Base-by-base conservation (phyloP, 192 early-diverging fungal genomes). In the Bifiguratus adelaidae region DNA sequence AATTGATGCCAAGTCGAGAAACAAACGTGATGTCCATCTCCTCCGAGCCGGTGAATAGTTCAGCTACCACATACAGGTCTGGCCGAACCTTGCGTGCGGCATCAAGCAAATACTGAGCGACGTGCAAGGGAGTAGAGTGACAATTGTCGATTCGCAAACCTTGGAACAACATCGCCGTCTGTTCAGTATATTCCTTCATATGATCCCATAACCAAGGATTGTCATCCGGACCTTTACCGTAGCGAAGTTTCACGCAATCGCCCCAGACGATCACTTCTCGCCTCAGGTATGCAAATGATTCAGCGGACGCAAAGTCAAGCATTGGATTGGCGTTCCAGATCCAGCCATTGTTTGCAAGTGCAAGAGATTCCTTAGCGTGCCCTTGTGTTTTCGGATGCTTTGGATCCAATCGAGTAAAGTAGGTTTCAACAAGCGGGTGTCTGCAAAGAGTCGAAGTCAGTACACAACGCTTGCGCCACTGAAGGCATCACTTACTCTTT, bases 81-180 rank as follows among this genome's bases (percentile, higher is more conserved):
- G 91, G 94, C 9, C 85, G 80, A 15, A 88, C 74, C 16, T 56
- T 52, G 24, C 96, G 80, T 2, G 90, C 96, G 33, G 77, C 76
- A 56, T 96, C 92, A 30, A 99, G 67, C 4, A 99, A 65, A 47
- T 96, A 90, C 41, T 91, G 70, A 0, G 92, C 96, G 2, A 99
- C 77, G 57, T 95, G 87, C 16, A 97, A 76, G 1, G 96, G 96
- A 1, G 96, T 99, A 18, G 91, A 95, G 56, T 99, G 96, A 56
- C 96, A 99, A 58, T 99, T 99, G 68, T 99, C 96, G 43, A 99
- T 96, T 22, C 96, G 83, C 65, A 99, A 87, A 7, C 94, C 96
- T 36, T 96, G 80, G 70, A 99, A 99, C 2, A 85, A 63, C 0
- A 70, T 60, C 0, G 96, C 94, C 71, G 94, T 87, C 30, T 76